Conservation (phyloP, 352 stramenopile genomes). For the Globisporangium orthogonon region DNA sequence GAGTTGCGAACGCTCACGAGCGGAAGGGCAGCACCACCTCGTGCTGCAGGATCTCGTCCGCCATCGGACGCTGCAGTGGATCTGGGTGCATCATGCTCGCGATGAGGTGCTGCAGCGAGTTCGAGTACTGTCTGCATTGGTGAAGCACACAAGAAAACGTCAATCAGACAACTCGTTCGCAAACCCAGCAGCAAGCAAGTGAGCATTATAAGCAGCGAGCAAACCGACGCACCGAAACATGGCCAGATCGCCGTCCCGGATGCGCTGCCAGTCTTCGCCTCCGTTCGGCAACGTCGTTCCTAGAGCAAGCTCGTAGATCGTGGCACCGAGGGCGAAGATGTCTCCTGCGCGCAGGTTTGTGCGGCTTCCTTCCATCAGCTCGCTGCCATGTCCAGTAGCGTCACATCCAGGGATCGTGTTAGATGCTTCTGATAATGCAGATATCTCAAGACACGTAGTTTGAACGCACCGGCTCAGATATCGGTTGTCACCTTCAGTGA, state of each 20-base stretch:
- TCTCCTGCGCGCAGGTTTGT: slow-evolving; percentile 71
- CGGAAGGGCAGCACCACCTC: slow-evolving; percentile 70
- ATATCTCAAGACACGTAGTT: not conserved
- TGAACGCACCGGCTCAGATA: slow-evolving; percentile 67
- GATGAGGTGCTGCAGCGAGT: slow-evolving; percentile 82
- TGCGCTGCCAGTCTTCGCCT: slow-evolving; percentile 84
- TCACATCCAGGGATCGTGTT: not conserved
- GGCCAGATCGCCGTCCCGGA: slow-evolving; percentile 74
- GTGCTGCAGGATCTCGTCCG: slow-evolving; percentile 82
- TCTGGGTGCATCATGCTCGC: slow-evolving; percentile 86
- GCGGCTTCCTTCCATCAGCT: slow-evolving; percentile 74
- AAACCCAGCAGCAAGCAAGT: too few species aligned
- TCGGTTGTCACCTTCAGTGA: slow-evolving; percentile 82
- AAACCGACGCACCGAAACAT: slow-evolving; percentile 50
- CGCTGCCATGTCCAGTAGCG: slow-evolving; percentile 18
- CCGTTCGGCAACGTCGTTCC: slow-evolving; percentile 56
- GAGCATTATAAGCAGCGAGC: not conserved
- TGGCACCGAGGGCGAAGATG: slow-evolving; percentile 81
- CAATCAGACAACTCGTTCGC: not conserved
- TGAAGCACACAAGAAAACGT: not conserved
- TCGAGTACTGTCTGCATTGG: slow-evolving; percentile 66
- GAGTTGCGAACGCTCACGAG: slow-evolving; percentile 1
- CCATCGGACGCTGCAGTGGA: slow-evolving; percentile 67
- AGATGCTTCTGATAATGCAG: too few species aligned
- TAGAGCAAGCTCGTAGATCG: slow-evolving; percentile 78